These are phyloP conservation scores for Boletus fagicola DNA, from an alignment of 768 basidiomycete species.

Conservation along the genomic window DNA sequence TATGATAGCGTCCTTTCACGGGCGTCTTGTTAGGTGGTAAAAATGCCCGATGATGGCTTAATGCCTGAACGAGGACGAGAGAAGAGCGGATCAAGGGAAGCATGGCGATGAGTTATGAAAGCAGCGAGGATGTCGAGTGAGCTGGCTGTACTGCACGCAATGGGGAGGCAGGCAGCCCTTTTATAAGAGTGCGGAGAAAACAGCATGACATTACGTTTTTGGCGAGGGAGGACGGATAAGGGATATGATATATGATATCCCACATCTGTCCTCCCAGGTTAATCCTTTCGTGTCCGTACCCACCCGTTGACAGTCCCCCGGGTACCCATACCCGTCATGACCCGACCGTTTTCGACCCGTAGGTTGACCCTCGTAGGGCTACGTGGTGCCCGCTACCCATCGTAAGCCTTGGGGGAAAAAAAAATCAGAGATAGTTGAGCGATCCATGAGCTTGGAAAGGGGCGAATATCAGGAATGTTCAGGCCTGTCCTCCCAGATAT, in stretches of 20 bases:
- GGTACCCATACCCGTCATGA: slow-evolving; percentile 5
- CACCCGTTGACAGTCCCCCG: not conserved
- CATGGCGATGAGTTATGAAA: slow-evolving; percentile 34
- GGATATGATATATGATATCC: not conserved
- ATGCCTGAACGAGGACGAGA: slow-evolving; percentile 49
- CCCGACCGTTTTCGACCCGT: not conserved
- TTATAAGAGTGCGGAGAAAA: slow-evolving; percentile 16
- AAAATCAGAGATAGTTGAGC: not conserved
- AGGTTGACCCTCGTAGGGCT: not conserved
- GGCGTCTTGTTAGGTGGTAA: slow-evolving; percentile 58
- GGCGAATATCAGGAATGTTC: not conserved
- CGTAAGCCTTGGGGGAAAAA: not conserved
- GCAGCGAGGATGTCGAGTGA: not conserved
- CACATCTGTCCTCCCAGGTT: not conserved
- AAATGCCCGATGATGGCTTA: slow-evolving; percentile 50
- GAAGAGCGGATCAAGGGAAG: slow-evolving; percentile 42
- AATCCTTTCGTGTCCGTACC: not conserved
- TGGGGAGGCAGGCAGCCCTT: slow-evolving; percentile 2
- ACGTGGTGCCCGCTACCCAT: not conserved
- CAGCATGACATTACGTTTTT: slow-evolving; percentile 1
- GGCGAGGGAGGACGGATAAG: not conserved
- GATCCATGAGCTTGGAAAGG: not conserved
- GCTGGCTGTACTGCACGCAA: not conserved
- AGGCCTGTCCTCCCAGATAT: not conserved
- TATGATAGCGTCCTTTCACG: slow-evolving; percentile 50